Conservation (phyloP, 495 filamentous ascomycete species). For the Aspergillus baeticus region DNA sequence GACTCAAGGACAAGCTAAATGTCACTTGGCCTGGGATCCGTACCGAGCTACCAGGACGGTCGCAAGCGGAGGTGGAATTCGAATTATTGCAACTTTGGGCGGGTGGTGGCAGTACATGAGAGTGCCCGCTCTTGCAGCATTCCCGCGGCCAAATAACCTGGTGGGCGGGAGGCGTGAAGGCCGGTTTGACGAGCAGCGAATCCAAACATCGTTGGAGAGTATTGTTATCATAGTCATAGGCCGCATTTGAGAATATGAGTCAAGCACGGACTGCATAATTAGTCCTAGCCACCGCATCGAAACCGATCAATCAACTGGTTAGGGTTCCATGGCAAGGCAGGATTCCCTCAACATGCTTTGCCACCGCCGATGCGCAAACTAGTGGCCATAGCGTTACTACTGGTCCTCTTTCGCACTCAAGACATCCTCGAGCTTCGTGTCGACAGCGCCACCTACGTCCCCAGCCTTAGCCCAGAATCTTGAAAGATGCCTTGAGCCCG, state of each 20-base stretch:
- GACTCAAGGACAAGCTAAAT: constrained; percentile 26
- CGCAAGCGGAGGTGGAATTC: constrained; percentile 37
- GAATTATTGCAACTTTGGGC: constrained; percentile 40
- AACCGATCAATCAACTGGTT: neutral
- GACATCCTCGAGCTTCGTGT: constrained; percentile 53
- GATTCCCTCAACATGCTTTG: neutral
- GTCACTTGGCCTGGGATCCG: constrained; percentile 36
- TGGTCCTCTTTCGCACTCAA: constrained; percentile 42
- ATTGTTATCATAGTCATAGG: too few species aligned
- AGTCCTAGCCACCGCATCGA: too few species aligned
- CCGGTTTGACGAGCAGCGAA: too few species aligned
- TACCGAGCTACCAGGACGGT: constrained; percentile 28
- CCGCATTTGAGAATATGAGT: too few species aligned
- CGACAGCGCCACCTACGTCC: constrained; percentile 58
- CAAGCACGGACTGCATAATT: too few species aligned
- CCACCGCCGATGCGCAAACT: neutral
- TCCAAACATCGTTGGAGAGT: too few species aligned
- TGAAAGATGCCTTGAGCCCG: constrained; percentile 84
- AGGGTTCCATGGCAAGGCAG: neutral
- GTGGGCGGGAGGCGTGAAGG: too few species aligned
- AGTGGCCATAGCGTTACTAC: neutral
- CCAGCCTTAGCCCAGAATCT: constrained; percentile 90
- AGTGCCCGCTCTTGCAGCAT: constrained; percentile 6
- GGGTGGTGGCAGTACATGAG: constrained; percentile 13
- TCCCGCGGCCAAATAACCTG: constrained; percentile 3